Evolutionary conservation across 306 rosid species (phyloP).

Genomic region (Alnus rubra): DNA sequence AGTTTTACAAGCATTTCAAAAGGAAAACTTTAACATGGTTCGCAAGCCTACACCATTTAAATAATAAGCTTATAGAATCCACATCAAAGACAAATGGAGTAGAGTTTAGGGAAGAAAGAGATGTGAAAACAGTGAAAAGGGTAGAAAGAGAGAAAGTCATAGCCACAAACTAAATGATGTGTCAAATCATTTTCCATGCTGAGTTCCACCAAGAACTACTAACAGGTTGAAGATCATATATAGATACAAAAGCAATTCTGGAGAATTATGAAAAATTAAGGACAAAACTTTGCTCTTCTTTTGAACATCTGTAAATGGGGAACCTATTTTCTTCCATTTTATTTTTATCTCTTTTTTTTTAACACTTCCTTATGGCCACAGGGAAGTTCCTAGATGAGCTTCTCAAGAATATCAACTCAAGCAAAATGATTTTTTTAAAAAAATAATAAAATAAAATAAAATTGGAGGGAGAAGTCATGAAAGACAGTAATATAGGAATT

Average conservation of each 20-base stretch:
- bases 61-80: no score
- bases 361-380: not conserved
- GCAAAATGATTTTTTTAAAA: not conserved
- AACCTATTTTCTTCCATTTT: not conserved
- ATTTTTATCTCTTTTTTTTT: not conserved
- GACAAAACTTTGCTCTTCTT: not conserved
- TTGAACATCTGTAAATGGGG: not conserved
- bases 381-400: not conserved
- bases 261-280: conserved; percentile 8
- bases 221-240: conserved; percentile 10
- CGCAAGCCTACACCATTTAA: no score
- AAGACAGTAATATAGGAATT: not conserved
- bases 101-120: not conserved
- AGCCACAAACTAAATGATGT: conserved; percentile 7
- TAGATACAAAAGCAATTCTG: not conserved
- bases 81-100: no score
- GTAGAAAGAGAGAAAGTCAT: not conserved
- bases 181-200: conserved; percentile 21
- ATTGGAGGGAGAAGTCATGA: not conserved
- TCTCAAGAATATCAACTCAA: conserved; percentile 7
- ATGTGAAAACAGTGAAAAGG: not conserved
- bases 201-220: conserved; percentile 8
- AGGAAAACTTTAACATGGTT: no score
- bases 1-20: no score
- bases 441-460: not conserved